These are phyloP conservation scores for Coriaria nepalensis DNA, from an alignment of 306 rosid species.

Conservation along the genomic window DNA sequence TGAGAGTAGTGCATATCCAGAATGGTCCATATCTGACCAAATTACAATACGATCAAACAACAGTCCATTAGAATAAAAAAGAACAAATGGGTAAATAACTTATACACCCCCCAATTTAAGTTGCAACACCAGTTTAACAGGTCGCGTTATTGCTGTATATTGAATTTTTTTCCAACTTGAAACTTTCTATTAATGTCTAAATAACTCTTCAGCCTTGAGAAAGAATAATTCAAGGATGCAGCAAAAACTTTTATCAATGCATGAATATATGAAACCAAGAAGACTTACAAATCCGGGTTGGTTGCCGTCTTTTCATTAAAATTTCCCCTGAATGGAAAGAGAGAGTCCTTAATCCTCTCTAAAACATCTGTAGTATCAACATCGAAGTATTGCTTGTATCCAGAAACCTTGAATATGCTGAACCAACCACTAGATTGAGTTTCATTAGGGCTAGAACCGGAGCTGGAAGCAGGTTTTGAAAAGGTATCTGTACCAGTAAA, in stretches of 20 bases:
- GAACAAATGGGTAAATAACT: too few relatives aligned
- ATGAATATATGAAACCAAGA: conserved; percentile 10
- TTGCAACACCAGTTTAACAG: too few relatives aligned
- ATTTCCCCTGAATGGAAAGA: conserved; percentile 79
- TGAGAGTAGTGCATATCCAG: conserved; percentile 95
- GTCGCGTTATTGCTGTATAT: too few relatives aligned
- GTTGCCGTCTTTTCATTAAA: conserved; percentile 74
- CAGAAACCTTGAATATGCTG: conserved; percentile 39
- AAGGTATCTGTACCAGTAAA: conserved; percentile 55
- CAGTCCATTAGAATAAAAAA: too few relatives aligned
- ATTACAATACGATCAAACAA: too few relatives aligned
- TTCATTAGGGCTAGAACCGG: conserved; percentile 77
- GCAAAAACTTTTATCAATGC: neutral
- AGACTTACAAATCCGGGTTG: conserved; percentile 84
- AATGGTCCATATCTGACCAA: conserved; percentile 80
- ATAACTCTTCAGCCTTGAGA: too few relatives aligned
- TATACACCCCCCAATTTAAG: too few relatives aligned
- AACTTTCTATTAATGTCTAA: too few relatives aligned
- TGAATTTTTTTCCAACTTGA: too few relatives aligned
- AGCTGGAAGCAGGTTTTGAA: conserved; percentile 70
- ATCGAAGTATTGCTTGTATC: conserved; percentile 80
- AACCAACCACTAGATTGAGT: conserved; percentile 80
- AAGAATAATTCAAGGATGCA: too few relatives aligned
- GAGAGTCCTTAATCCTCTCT: conserved; percentile 71
- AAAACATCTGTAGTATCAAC: conserved; percentile 78